Conservation (phyloP, 306 rosid genomes). For the peach (Prunus persica) region DNA sequence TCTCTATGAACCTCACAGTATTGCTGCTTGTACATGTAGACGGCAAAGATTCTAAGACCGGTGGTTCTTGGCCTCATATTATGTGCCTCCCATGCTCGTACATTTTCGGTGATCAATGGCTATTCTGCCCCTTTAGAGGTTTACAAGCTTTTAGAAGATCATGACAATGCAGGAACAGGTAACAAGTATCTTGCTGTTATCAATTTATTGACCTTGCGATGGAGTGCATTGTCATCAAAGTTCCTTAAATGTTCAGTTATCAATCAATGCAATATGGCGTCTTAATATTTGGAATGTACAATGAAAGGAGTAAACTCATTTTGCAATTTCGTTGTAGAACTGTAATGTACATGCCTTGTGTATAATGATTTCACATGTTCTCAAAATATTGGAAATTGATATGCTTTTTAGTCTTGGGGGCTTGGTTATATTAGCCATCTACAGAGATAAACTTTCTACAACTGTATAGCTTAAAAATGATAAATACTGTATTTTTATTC, state of each 20-base stretch:
- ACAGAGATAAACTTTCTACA: background rate
- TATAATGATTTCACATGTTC: background rate
- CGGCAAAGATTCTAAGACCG: constrained; percentile 76
- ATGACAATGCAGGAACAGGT: constrained; percentile 67
- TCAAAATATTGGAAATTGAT: background rate
- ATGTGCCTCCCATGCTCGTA: constrained; percentile 87
- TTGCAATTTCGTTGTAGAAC: background rate
- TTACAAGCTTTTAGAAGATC: constrained; percentile 88
- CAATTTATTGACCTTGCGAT: background rate
- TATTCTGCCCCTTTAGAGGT: constrained; percentile 89
- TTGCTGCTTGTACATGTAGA: constrained; percentile 39
- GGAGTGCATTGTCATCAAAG: background rate
- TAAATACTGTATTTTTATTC: background rate
- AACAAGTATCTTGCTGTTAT: constrained; percentile 5
- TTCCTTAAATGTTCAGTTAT: background rate
- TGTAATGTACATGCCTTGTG: background rate
- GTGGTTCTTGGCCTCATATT: constrained; percentile 73
- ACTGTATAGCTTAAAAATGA: no score
- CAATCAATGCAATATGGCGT: background rate
- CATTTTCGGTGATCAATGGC: constrained; percentile 89
- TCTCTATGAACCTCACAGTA: constrained; percentile 10
- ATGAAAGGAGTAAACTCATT: background rate
- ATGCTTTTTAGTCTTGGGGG: background rate
- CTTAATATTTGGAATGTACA: background rate
- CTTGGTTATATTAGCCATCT: background rate